Evolutionary conservation across 257 asterid genomes (phyloP).

Genomic region (Gentiana straminea): DNA sequence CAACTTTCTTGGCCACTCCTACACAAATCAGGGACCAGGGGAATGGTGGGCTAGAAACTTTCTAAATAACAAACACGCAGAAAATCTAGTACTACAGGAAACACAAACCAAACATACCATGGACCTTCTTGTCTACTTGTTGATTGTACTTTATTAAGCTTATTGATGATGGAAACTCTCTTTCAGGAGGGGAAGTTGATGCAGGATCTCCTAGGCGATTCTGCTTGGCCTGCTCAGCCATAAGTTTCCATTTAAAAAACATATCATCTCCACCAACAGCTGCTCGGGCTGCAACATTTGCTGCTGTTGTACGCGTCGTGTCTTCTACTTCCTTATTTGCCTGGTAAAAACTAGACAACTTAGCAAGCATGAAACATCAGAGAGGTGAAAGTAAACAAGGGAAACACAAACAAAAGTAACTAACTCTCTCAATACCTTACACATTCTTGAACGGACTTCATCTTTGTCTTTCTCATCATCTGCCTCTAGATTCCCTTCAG

Average conservation of each 20-base stretch:
- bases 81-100: not conserved
- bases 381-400: not conserved
- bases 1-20: constrained; percentile 48
- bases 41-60: too few species aligned
- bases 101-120: constrained; percentile 35
- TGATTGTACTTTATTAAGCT: constrained; percentile 32
- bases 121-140: constrained; percentile 54
- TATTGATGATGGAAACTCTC: constrained; percentile 37
- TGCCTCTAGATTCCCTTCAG: constrained; percentile 40
- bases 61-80: not conserved
- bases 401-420: constrained; percentile 4
- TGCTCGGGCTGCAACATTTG: constrained; percentile 95
- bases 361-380: not conserved
- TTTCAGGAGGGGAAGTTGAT: constrained; percentile 44
- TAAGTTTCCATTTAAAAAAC: constrained; percentile 83
- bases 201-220: constrained; percentile 65
- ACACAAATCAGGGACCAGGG: constrained; percentile 1
- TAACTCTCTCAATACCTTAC: constrained; percentile 30
- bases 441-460: constrained; percentile 49
- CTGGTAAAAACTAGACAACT: constrained; percentile 24
- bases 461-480: constrained; percentile 89
- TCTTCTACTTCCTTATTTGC: constrained; percentile 90
- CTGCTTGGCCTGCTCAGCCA: constrained; percentile 82
- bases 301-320: constrained; percentile 93
- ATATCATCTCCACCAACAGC: constrained; percentile 94